Conservation (phyloP, 345 rosid genomes). For the Lepidium aucheri region DNA sequence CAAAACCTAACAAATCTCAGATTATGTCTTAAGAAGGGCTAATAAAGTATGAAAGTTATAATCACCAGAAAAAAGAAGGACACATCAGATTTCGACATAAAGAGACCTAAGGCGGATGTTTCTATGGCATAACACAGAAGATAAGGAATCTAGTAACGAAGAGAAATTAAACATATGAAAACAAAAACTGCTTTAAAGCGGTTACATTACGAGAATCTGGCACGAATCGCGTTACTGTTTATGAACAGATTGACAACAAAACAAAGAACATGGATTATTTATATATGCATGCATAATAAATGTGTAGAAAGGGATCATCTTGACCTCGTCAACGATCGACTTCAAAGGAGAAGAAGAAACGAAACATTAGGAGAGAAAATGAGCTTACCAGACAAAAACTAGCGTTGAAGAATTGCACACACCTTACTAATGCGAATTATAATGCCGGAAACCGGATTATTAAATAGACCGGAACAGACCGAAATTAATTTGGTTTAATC, state of each 20-base stretch:
- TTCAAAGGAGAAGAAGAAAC: background rate
- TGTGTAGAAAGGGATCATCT: background rate
- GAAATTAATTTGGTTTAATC: background rate
- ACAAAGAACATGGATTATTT: too few species aligned
- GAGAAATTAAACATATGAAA: background rate
- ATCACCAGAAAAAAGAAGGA: too few species aligned
- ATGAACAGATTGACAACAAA: background rate
- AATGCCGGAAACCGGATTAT: background rate
- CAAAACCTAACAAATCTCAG: too few species aligned
- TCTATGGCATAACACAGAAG: too few species aligned
- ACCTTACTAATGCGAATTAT: background rate
- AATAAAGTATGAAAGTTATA: too few species aligned
- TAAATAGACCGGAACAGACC: background rate
- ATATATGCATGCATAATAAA: too few species aligned
- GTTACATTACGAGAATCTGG: background rate
- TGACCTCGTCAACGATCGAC: constrained; percentile 18
- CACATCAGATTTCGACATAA: too few species aligned
- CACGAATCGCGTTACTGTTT: background rate
- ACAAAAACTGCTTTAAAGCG: background rate
- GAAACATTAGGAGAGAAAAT: constrained; percentile 2
- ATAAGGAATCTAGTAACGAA: too few species aligned
- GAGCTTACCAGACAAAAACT: constrained; percentile 30
- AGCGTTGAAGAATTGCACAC: constrained; percentile 3
- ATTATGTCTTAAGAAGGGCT: too few species aligned
- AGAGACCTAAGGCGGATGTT: background rate